Evolutionary conservation across 768 basidiomycete species (phyloP).

Genomic region (Pleurotus eryngii): DNA sequence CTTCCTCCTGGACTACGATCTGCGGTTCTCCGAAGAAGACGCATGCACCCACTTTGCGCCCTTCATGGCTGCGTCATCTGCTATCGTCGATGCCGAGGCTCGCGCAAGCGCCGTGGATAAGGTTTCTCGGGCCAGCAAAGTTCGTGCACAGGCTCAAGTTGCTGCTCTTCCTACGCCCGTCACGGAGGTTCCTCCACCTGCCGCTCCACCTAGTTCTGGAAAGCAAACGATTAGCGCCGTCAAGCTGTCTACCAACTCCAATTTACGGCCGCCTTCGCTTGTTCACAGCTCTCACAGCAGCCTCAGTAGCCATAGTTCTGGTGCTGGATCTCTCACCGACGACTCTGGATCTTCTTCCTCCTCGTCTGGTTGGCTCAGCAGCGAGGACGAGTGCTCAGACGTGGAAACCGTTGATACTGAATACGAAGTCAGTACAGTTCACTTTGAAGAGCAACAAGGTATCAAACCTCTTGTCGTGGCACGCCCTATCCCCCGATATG

Average conservation of each 20-base stretch:
- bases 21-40: constrained; percentile 85
- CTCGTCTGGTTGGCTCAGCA: constrained; percentile 49
- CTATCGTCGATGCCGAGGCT: constrained; percentile 28
- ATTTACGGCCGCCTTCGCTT: constrained; percentile 31
- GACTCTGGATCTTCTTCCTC: constrained; percentile 61
- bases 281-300: constrained; percentile 24
- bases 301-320: constrained; percentile 44
- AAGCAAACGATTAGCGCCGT: constrained; percentile 27
- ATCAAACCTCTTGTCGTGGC: constrained; percentile 40
- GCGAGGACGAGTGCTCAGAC: constrained; percentile 46
- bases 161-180: constrained; percentile 39
- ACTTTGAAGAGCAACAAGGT: constrained; percentile 17
- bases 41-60: constrained; percentile 69
- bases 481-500: constrained; percentile 43
- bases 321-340: constrained; percentile 61
- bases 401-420: constrained; percentile 32
- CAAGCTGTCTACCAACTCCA: constrained; percentile 23
- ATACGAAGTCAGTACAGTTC: constrained; percentile 24
- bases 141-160: constrained; percentile 43
- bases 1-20: constrained; percentile 87
- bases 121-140: constrained; percentile 52
- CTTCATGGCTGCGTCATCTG: constrained; percentile 49
- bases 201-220: constrained; percentile 13
- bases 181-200: constrained; percentile 22
- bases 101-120: constrained; percentile 52